Percentiles rank a stretch among this genome's conserved stretches.
Conservation (phyloP, 1,284 basidiomycete species). For the Heterobasidion irregulare region DNA sequence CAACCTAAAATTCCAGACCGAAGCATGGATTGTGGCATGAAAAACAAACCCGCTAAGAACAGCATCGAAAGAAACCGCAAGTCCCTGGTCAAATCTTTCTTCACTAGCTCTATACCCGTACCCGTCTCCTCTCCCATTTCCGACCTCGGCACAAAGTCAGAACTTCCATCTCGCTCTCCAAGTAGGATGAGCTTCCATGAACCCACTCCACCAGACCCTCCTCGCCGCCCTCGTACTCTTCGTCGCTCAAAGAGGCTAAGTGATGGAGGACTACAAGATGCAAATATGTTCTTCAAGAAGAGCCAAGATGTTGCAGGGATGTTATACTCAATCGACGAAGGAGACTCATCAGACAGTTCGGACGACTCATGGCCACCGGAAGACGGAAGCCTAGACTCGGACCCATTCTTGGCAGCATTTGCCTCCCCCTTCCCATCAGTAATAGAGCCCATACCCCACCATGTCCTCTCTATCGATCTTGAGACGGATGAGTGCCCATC, state of each 20-base stretch:
- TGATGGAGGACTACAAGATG: background rate
- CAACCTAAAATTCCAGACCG: background rate
- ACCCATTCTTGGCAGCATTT: no score
- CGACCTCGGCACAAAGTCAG: conserved; percentile 1
- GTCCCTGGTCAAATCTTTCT: conserved; percentile 12
- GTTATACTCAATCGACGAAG: conserved; percentile 4
- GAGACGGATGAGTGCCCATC: conserved; percentile 5
- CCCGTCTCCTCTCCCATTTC: background rate
- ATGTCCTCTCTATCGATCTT: conserved; percentile 6
- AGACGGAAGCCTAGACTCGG: no score
- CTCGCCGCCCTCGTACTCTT: background rate
- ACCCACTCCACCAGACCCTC: background rate
- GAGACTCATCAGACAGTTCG: conserved; percentile 11
- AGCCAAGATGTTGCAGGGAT: background rate
- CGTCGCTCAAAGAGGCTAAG: background rate
- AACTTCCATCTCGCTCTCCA: conserved; percentile 12
- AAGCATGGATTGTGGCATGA: background rate
- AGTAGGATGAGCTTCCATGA: conserved; percentile 12
- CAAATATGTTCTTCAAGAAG: background rate
- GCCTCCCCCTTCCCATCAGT: no score
- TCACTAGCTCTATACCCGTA: conserved; percentile 7
- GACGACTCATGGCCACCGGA: conserved; percentile 10
- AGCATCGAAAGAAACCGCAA: conserved; percentile 1
- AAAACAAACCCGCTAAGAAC: background rate
- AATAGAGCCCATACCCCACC: background rate